Conservation (phyloP, 148 eudicot species). For the Heliamphora exappendiculata region DNA sequence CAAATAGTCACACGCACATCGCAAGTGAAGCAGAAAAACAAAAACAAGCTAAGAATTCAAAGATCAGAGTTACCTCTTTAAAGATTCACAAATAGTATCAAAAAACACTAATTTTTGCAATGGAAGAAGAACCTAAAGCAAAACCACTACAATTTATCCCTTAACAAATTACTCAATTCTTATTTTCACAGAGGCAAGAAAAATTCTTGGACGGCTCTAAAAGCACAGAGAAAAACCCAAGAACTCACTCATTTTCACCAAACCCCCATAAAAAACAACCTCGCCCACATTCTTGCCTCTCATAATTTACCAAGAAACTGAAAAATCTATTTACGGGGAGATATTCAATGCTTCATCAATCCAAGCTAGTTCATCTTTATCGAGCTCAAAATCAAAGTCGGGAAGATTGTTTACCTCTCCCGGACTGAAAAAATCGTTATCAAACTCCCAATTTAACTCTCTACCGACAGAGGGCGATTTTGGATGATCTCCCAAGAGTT, state of each 20-base stretch:
- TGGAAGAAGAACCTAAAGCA: too few species aligned
- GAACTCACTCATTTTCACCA: conserved; percentile 5
- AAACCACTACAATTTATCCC: too few species aligned
- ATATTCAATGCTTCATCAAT: conserved; percentile 19
- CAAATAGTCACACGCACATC: not conserved
- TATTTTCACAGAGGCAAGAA: not conserved
- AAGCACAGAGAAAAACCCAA: conserved; percentile 9
- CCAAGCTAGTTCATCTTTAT: conserved; percentile 25
- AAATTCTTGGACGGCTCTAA: conserved; percentile 11
- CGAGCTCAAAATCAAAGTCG: conserved; percentile 15
- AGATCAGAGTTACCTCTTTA: not conserved
- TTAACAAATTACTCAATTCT: not conserved
- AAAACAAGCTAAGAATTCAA: not conserved
- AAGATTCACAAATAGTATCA: not conserved
- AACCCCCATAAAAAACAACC: too few species aligned
- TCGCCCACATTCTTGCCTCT: not conserved
- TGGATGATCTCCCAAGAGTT: not conserved
- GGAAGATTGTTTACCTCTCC: conserved; percentile 14
- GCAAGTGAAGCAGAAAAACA: not conserved
- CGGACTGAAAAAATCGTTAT: conserved; percentile 11
- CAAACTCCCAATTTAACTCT: not conserved
- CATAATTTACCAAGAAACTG: not conserved
- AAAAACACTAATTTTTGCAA: not conserved
- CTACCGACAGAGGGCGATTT: not conserved
- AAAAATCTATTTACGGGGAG: conserved; percentile 9